Evolutionary conservation across 2,329 filamentous ascomycete species (phyloP).

Genomic region (Beauveria rudraprayagi): DNA sequence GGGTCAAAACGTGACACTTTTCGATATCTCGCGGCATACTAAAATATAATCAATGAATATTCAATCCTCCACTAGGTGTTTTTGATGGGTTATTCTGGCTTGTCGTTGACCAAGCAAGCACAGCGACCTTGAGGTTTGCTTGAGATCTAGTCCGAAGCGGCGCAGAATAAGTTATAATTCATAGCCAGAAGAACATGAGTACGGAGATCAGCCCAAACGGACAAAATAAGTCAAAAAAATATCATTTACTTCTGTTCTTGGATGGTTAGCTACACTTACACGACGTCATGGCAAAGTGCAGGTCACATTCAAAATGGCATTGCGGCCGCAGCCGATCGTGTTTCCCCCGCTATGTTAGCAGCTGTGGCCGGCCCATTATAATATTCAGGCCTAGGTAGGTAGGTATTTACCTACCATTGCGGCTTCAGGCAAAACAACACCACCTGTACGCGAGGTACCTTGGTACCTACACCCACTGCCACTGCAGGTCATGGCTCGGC

Average conservation of each 20-base stretch:
- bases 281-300: neutral
- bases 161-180: neutral
- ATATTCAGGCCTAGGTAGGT: neutral
- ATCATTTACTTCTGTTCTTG: neutral
- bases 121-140: neutral
- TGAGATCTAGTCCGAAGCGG: neutral
- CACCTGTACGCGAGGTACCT: neutral
- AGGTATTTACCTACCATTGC: neutral
- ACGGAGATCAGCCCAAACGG: no score
- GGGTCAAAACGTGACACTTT: neutral
- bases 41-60: no score
- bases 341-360: neutral
- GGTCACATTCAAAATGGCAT: neutral
- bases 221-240: no score
- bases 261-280: neutral
- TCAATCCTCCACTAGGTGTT: no score
- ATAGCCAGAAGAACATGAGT: neutral
- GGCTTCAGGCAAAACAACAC: neutral
- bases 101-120: neutral
- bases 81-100: neutral
- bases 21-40: no score
- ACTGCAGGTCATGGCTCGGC: neutral
- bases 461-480: no score
- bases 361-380: neutral
- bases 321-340: conserved; percentile 5